A percentile compares a stretch with the other conserved stretches of the same genome.
phyloP scores from a whole-genome alignment of 805 yeast genomes.

The Wickerhamiella siamensis region DNA sequence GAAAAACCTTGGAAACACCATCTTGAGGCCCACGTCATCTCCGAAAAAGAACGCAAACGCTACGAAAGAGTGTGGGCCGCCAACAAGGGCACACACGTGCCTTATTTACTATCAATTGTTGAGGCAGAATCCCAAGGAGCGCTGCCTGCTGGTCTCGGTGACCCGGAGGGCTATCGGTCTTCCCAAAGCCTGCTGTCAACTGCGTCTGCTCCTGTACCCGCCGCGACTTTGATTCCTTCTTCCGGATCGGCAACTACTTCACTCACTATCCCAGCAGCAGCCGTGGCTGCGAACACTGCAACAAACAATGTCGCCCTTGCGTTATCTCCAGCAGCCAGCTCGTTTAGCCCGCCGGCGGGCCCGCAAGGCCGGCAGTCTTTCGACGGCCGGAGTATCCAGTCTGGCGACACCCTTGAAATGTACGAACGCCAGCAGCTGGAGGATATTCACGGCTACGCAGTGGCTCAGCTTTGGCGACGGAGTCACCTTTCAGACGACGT shows the following conservation, averaged over 20 bases:
- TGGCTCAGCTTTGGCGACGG: slow-evolving; percentile 65
- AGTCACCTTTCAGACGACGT: slow-evolving; percentile 55
- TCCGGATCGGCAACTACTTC: not conserved
- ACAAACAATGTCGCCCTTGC: not conserved
- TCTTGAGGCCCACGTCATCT: slow-evolving; percentile 35
- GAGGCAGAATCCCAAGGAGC: not conserved
- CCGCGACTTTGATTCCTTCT: not conserved
- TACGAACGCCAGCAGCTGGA: slow-evolving; percentile 16
- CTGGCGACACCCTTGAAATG: slow-evolving; percentile 12
- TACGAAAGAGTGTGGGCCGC: slow-evolving; percentile 93
- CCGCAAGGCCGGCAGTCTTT: not conserved
- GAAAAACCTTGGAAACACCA: slow-evolving; percentile 93
- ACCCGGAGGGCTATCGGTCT: not conserved
- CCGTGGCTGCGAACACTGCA: not conserved
- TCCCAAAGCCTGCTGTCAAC: not conserved
- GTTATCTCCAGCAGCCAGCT: not conserved
- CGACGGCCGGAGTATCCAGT: not conserved
- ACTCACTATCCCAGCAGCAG: no score
- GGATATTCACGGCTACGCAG: slow-evolving; percentile 46
- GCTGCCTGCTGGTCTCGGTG: not conserved
- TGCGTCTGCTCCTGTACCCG: not conserved
- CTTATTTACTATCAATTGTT: slow-evolving; percentile 1
- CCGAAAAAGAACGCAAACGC: slow-evolving; percentile 57
- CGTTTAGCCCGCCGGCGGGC: not conserved
- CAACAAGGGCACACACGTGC: slow-evolving; percentile 43